These are phyloP conservation scores for Penicillium sp. DNA, from an alignment of 2,329 filamentous ascomycete species.

Conservation along the genomic window DNA sequence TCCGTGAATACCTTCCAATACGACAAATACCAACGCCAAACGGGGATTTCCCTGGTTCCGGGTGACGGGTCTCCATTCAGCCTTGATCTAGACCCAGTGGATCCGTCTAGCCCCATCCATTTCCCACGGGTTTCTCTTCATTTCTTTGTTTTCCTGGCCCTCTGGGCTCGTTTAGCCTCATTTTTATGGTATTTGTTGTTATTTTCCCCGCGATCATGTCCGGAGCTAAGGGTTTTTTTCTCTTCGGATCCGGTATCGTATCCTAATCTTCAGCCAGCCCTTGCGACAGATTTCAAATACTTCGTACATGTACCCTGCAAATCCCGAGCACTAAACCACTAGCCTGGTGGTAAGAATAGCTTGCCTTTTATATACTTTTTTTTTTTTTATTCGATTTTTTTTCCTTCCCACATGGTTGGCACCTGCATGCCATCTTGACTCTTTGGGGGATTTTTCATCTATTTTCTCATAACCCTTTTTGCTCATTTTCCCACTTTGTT, in stretches of 20 bases:
- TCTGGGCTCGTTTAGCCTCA: not conserved
- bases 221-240: not conserved
- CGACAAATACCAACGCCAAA: not conserved
- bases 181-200: not conserved
- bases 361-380: not conserved
- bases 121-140: not conserved
- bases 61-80: too few relatives aligned
- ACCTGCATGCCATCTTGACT: slow-evolving; percentile 26
- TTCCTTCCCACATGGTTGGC: slow-evolving; percentile 34
- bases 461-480: not conserved
- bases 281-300: not conserved
- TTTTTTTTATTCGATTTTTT: not conserved
- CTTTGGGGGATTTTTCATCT: not conserved
- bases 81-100: not conserved
- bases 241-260: not conserved
- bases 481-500: not conserved
- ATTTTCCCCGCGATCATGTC: not conserved
- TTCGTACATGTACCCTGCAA: not conserved
- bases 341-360: not conserved
- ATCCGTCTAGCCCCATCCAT: not conserved
- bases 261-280: slow-evolving; percentile 5
- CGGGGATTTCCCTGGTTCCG: not conserved
- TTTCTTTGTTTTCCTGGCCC: not conserved
- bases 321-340: not conserved
- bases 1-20: not conserved